Conservation (phyloP, 208 protist species). For the Trypanosoma boissoni region DNA sequence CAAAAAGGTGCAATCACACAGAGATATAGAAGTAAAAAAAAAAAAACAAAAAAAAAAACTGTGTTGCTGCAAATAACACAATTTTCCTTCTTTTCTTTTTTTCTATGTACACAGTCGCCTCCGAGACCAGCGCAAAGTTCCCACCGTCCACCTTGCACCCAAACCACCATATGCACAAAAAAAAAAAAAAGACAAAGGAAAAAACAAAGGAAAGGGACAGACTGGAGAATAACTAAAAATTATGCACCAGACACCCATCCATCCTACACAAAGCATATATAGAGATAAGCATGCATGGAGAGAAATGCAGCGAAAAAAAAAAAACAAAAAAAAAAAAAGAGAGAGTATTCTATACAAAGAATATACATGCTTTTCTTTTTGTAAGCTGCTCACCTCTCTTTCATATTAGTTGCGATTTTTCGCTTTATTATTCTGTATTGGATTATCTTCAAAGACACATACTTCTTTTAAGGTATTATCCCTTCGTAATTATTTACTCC, state of each 20-base stretch:
- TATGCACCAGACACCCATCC: too few relatives aligned
- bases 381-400: neutral
- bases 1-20: neutral
- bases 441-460: too few relatives aligned
- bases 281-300: too few relatives aligned
- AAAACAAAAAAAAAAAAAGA: constrained; percentile 27
- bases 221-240: too few relatives aligned
- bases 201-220: too few relatives aligned
- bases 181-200: too few relatives aligned
- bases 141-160: neutral
- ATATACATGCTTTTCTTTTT: neutral
- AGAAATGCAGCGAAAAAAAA: constrained; percentile 4
- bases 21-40: constrained; percentile 12
- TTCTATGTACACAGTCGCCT: neutral
- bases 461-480: too few relatives aligned
- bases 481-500: too few relatives aligned
- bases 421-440: too few relatives aligned
- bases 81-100: constrained; percentile 6
- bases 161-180: constrained; percentile 9
- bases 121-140: constrained; percentile 5
- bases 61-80: neutral
- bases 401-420: neutral
- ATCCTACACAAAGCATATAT: too few relatives aligned
- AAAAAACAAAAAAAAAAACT: constrained; percentile 5
- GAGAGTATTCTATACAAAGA: neutral